Percentiles rank a stretch among this genome's conserved stretches.
Conservation (phyloP, 257 asterid species). For the Apocynum venetum region DNA sequence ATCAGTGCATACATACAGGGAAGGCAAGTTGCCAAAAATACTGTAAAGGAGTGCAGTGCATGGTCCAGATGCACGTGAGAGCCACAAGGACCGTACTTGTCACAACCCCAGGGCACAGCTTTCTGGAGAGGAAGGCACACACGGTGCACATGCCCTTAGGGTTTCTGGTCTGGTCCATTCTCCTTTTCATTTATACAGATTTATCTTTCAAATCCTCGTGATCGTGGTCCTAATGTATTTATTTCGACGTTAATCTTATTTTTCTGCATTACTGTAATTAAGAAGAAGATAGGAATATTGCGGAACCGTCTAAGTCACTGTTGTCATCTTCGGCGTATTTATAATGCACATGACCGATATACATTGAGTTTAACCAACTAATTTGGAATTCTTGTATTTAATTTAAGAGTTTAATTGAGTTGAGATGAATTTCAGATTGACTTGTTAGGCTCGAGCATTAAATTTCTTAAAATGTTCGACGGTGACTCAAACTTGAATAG, state of each 20-base stretch:
- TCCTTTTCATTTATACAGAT: slow-evolving; percentile 4
- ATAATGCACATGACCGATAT: not conserved
- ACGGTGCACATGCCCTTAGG: slow-evolving; percentile 19
- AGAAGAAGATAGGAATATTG: not conserved
- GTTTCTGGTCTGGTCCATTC: slow-evolving; percentile 17
- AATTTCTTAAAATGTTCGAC: no score
- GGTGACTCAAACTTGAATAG: no score
- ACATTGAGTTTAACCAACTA: no score
- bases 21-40: slow-evolving; percentile 13
- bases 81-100: slow-evolving; percentile 9
- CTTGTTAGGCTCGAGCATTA: no score
- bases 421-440: no score
- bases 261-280: not conserved
- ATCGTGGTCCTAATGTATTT: slow-evolving; percentile 15
- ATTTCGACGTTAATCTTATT: not conserved
- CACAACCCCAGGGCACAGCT: slow-evolving; percentile 17
- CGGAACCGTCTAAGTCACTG: no score
- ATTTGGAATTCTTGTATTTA: no score
- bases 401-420: no score
- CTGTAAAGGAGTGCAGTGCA: not conserved
- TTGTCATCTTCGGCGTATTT: not conserved
- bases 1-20: not conserved
- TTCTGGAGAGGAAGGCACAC: slow-evolving; percentile 14
- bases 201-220: not conserved
- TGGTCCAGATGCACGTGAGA: slow-evolving; percentile 35